Evolutionary conservation across 1,284 basidiomycete genomes (phyloP), one percentile per base, ranked within the genome.

Genomic region (Ustilago xerochloae): DNA sequence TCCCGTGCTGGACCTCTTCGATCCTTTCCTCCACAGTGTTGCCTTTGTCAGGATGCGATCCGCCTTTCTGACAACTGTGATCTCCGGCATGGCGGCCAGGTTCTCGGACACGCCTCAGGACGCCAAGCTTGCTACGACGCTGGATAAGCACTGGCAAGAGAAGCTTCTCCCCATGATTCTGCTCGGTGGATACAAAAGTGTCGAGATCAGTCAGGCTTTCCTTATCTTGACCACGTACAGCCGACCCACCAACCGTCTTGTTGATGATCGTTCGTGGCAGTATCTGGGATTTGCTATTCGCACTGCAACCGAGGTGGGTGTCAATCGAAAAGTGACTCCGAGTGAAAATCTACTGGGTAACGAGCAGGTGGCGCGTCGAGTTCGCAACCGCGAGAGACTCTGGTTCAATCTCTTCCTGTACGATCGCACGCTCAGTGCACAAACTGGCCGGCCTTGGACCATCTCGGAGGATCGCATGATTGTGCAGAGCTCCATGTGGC

Each of bases 251-350:
- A 68, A 77, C 24, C 56, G 75, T 16, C 65, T 80, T 18, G 75
- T 73, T 13, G 79, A 80, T n/a, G 79, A 80, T 41, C 75, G 79
- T 13, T 77, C 77, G 4, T 80, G 79, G 79, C 79, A 80, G 51
- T 79, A 79, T 30, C 69, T 80, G 8, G 79, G 79, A 2, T 79
- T 79, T 36, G 77, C 79, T 24, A 78, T 79, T 29, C 75, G 79
- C 4, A 80, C 73, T 12, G 79, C 77, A 5, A 80, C 79, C n/a
- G 79, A 80, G 46, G 70, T 80, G 0, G 79, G 79, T 20, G 76
- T 80, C 48, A 80, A 80, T 24, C 63, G 77, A 33, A 69, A 69
- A 28, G 67, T 78, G 15, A 66, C 72, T 5, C 77, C 77, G 10
- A 71, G 67, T 38, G 69, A 71, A 32, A 65, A 67, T 29, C 35